Base-by-base conservation (phyloP, 345 rosid species). In the Syzygium jambos region DNA sequence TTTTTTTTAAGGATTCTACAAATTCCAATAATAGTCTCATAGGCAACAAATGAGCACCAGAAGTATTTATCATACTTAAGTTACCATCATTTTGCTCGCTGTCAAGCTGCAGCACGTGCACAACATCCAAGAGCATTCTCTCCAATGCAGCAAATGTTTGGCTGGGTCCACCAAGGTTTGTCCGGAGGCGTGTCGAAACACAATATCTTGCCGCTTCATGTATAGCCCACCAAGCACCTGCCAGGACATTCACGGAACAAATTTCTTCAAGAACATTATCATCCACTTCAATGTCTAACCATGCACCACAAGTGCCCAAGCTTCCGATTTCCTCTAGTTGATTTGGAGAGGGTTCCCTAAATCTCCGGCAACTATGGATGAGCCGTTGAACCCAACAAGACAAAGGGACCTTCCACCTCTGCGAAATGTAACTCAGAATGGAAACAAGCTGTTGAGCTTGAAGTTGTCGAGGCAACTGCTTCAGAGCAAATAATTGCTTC, bases 151-250 rank as follows among this genome's bases (percentile, higher is more conserved):
- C 98, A 93, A 97, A 97, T 90, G 99, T 96, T 92, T 96, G 99
- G 68, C 96, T 91, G 23, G 99, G 99, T 87, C 99, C 99, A 88
- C 99, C 99, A 93, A 97, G 97, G 90, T 95, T 97, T 83, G 98
- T 97, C 87, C 99, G 94, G 86, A 97, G 96, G 73, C 99, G 98
- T 25, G 93, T 94, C 29, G 92, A 88, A 90, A 94, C 94, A 90
- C 98, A 96, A 90, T 93, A 97, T 93, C 97, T 94, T 83, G 99
- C 98, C 57, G 99, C 98, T 90, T 97, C 99, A 85, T 96, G 96
- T 90, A 97, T 91, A 91, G 98, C 99, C 99, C 99, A 97, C 98
- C 98, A 97, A 85, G 96, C 95, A 73, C 97, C 96, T 87, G 98
- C 98, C 89, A 96, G 89, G 89, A 94, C 93, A 92, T 95, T 94